These are phyloP conservation scores for Russula sp. DNA, from an alignment of 768 basidiomycete genomes.

Conservation along the genomic window DNA sequence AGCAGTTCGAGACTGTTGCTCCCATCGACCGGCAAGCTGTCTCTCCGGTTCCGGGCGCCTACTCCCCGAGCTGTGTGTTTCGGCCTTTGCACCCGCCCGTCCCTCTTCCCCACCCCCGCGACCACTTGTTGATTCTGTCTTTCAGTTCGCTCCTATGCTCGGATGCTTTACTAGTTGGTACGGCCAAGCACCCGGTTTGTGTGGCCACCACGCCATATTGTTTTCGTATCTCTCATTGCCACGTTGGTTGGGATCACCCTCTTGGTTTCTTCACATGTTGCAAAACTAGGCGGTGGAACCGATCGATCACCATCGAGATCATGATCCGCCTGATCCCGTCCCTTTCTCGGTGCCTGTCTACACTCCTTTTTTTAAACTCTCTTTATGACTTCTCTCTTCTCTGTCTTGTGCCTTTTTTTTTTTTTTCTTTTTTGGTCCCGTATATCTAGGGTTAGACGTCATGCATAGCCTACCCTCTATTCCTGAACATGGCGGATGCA, in stretches of 20 bases:
- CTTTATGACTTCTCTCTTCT: slow-evolving; percentile 9
- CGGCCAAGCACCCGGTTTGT: background rate
- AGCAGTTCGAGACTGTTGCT: background rate
- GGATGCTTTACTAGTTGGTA: background rate
- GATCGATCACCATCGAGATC: slow-evolving; percentile 25
- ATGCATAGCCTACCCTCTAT: slow-evolving; percentile 20
- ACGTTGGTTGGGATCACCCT: slow-evolving; percentile 11
- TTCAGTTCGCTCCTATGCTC: background rate
- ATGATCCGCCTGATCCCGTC: slow-evolving; percentile 6
- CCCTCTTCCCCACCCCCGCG: too few relatives aligned
- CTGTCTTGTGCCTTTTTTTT: background rate
- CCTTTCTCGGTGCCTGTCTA: background rate
- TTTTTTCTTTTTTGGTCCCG: background rate
- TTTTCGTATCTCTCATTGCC: slow-evolving; percentile 7
- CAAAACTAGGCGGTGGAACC: slow-evolving; percentile 17
- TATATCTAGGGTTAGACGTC: slow-evolving; percentile 10
- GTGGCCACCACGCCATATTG: slow-evolving; percentile 8
- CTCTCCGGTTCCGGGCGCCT: slow-evolving; percentile 3
- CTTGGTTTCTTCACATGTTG: slow-evolving; percentile 14
- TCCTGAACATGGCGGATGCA: slow-evolving; percentile 14
- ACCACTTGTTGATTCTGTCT: background rate
- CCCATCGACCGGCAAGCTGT: background rate
- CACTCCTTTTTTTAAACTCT: slow-evolving; percentile 5
- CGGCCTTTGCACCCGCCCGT: slow-evolving; percentile 13
- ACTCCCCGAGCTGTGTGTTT: background rate